Percentiles rank a stretch among this genome's conserved stretches.
phyloP scores from a whole-genome alignment of 108 stramenopile genomes.

The Chaetoceros muelleri region DNA sequence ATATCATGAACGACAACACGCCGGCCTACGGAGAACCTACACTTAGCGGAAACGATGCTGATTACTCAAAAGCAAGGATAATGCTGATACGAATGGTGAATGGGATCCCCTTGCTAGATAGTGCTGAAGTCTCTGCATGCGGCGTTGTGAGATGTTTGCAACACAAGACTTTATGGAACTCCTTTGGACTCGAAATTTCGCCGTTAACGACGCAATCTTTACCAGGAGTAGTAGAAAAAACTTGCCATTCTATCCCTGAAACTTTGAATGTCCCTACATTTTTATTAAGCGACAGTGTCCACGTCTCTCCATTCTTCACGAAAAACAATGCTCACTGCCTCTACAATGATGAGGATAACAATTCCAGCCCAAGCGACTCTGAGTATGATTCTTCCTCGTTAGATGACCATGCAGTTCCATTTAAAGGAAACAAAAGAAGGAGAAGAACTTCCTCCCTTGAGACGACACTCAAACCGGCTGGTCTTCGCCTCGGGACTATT shows the following conservation, averaged over 20 bases:
- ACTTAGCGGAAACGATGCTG: neutral
- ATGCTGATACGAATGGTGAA: constrained; percentile 76
- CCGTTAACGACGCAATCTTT: constrained; percentile 1
- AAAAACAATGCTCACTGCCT: constrained; percentile 26
- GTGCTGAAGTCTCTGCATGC: constrained; percentile 64
- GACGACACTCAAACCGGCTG: constrained; percentile 41
- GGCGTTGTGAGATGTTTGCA: constrained; percentile 56
- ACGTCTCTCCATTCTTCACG: constrained; percentile 61
- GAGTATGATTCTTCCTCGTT: constrained; percentile 6
- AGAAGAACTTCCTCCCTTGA: neutral
- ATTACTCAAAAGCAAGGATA: constrained; percentile 26
- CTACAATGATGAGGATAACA: constrained; percentile 9
- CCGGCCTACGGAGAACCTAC: too few species aligned
- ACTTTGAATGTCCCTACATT: constrained; percentile 28
- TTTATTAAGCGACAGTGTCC: constrained; percentile 51
- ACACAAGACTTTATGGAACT: constrained; percentile 46
- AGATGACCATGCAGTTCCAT: neutral
- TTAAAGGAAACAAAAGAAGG: neutral
- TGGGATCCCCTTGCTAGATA: constrained; percentile 67
- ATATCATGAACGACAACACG: neutral
- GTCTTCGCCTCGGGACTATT: constrained; percentile 54
- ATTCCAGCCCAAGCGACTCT: constrained; percentile 4
- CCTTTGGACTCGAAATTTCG: constrained; percentile 55
- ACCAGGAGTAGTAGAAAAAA: neutral
- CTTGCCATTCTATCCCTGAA: constrained; percentile 2